A percentile compares a stretch with the other conserved stretches of the same genome.
Conservation (phyloP, 768 basidiomycete genomes). For the Asterophora lycoperdoides region DNA sequence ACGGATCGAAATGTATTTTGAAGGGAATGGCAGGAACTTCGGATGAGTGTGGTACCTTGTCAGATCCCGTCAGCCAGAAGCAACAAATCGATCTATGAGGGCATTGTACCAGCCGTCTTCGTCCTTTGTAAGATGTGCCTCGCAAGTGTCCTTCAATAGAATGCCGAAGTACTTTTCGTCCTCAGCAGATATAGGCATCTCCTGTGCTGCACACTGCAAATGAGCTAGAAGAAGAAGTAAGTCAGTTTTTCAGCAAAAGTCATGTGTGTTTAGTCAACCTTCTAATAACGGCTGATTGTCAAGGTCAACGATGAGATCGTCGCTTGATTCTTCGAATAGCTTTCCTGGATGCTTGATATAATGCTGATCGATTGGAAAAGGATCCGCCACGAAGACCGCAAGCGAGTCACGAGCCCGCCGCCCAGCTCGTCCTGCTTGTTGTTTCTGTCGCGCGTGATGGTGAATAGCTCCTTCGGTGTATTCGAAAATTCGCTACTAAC, state of each 20-base stretch:
- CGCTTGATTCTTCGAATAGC: slow-evolving; percentile 57
- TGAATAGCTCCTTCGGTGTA: not conserved
- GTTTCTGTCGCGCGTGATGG: slow-evolving; percentile 45
- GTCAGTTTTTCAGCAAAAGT: not conserved
- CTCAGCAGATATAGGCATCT: slow-evolving; percentile 70
- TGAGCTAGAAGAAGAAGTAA: slow-evolving; percentile 47
- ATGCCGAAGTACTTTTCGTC: slow-evolving; percentile 76
- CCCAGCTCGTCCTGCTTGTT: slow-evolving; percentile 87
- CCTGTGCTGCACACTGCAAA: slow-evolving; percentile 82
- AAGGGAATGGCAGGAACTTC: slow-evolving; percentile 74
- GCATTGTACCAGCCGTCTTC: slow-evolving; percentile 70
- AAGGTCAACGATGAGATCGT: slow-evolving; percentile 67
- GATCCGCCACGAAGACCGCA: slow-evolving; percentile 67
- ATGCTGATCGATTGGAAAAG: slow-evolving; percentile 68
- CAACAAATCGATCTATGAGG: not conserved
- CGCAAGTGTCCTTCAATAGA: slow-evolving; percentile 53
- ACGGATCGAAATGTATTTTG: slow-evolving; percentile 69
- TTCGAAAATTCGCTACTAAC: slow-evolving; percentile 35
- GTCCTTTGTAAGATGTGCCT: slow-evolving; percentile 56
- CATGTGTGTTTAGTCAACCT: slow-evolving; percentile 25
- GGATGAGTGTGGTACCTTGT: slow-evolving; percentile 79
- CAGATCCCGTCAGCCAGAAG: not conserved
- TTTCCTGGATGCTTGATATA: slow-evolving; percentile 68
- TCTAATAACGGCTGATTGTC: slow-evolving; percentile 74
- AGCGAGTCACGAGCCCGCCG: slow-evolving; percentile 77